Conservation (phyloP, 129 eudicot species). For the Artemisia annua region DNA sequence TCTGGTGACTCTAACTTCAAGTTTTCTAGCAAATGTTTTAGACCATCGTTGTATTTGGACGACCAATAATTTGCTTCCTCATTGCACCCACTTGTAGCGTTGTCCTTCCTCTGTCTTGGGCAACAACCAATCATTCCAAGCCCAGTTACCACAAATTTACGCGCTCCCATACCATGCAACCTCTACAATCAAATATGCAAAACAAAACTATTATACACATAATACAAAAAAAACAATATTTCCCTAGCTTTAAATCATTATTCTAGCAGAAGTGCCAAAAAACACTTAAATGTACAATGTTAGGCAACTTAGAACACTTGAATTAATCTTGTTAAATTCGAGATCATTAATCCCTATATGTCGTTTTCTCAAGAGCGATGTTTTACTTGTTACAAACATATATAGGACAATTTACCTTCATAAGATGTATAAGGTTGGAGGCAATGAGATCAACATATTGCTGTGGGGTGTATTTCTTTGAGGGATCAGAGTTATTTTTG, state of each 20-base stretch:
- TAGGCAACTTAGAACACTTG: too few relatives aligned
- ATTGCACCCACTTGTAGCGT: slow-evolving; percentile 43
- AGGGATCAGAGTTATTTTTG: slow-evolving; percentile 27
- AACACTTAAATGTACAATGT: too few relatives aligned
- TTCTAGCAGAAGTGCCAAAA: too few relatives aligned
- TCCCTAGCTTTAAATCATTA: not conserved
- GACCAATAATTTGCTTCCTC: slow-evolving; percentile 53
- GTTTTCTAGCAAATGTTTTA: slow-evolving; percentile 28
- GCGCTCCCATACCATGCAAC: slow-evolving; percentile 54
- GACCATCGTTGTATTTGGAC: slow-evolving; percentile 47
- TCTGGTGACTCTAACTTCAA: slow-evolving; percentile 41
- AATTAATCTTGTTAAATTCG: too few relatives aligned
- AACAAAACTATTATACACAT: not conserved
- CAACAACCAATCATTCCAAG: slow-evolving; percentile 59
- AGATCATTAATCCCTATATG: too few relatives aligned
- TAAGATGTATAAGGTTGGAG: slow-evolving; percentile 33
- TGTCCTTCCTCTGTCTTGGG: slow-evolving; percentile 50
- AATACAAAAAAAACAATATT: not conserved
- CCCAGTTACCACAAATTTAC: slow-evolving; percentile 52
- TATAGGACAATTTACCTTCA: slow-evolving; percentile 40
- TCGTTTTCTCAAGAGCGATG: too few relatives aligned
- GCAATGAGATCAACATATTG: slow-evolving; percentile 44
- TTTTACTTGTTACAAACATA: too few relatives aligned
- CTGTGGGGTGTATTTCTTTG: slow-evolving; percentile 18
- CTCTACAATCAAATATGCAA: slow-evolving; percentile 27